Evolutionary conservation across 129 eudicot genomes (phyloP).

Genomic region (Saussurea involucrata): DNA sequence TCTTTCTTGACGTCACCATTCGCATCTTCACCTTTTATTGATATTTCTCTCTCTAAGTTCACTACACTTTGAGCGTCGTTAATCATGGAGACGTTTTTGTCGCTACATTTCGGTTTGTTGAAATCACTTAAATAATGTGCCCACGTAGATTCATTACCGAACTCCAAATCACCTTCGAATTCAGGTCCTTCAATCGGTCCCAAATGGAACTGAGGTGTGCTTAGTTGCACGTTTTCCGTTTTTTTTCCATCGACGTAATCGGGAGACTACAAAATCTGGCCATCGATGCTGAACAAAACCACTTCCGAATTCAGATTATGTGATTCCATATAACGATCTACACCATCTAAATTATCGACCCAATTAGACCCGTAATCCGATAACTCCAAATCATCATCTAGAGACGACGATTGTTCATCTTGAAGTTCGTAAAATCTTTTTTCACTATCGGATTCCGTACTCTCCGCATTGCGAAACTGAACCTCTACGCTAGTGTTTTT

Average conservation of each 20-base stretch:
- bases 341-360: conserved; percentile 56
- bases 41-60: conserved; percentile 32
- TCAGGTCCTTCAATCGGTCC: conserved; percentile 67
- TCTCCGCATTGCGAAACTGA: conserved; percentile 54
- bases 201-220: conserved; percentile 74
- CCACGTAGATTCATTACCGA: conserved; percentile 46
- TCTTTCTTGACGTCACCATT: conserved; percentile 26
- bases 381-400: conserved; percentile 63
- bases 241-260: conserved; percentile 57
- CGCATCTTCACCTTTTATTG: conserved; percentile 27
- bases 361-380: conserved; percentile 60
- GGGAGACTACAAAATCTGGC: conserved; percentile 85
- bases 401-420: conserved; percentile 62
- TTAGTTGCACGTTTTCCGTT: conserved; percentile 51
- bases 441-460: conserved; percentile 66
- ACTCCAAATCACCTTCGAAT: conserved; percentile 39
- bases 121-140: conserved; percentile 48
- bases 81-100: neutral
- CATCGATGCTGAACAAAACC: conserved; percentile 84
- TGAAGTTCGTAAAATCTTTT: conserved; percentile 68
- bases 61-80: conserved; percentile 21
- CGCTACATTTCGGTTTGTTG: conserved; percentile 19
- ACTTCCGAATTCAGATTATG: conserved; percentile 63
- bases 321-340: conserved; percentile 43
- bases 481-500: conserved; percentile 32